Base-by-base conservation (phyloP, 2,329 filamentous ascomycete species). In the Aspergillus ruber region DNA sequence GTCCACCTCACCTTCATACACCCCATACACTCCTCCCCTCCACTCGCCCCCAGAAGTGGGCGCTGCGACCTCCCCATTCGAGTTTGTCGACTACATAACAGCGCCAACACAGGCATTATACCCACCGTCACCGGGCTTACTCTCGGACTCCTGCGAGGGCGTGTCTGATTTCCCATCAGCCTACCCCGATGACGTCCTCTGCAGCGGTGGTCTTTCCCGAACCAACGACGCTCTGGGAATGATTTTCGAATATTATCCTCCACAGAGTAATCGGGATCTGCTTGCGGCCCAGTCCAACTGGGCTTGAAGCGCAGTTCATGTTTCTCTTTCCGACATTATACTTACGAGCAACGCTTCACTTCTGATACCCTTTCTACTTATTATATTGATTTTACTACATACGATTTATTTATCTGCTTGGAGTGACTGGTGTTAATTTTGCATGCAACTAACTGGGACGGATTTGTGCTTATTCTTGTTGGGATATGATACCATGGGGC, bases 1-100 rank as follows among this genome's bases (percentile, higher is more conserved):
- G n/a, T 64, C 68, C 12, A 64, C 62, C 8, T 63, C 65, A 7
- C 59, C 69, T 17, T 62, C 65, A 20, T 69, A 66, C 33, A 58
- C 66, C 3, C 60, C 67, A 35, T 72, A 71, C 47, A 68, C 70
- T 7, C 71, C 70, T 5, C 67, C 68, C 6, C 60, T 69, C 17
- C 67, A 71, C 27, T 70, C 68, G 17, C 68, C 69, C 8, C 64
- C 67, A 4, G 62, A 64, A 18, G 63, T 69, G 21, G 64, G 62
- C 17, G 60, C 69, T 15, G 63, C 66, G 13, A 62, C 58, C 49
- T 68, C 68, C 17, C 62, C 70, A 12, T 70, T 68, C 50, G 60
- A 67, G 13, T 46, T 68, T 43, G 52, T 59, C 45, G 56, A 59
- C 17, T 68, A 63, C 45, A 61, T 62, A 44, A 65, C 64, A 27